Base-by-base conservation (phyloP, 2,329 filamentous ascomycete genomes). In the Botryotinia calthae region DNA sequence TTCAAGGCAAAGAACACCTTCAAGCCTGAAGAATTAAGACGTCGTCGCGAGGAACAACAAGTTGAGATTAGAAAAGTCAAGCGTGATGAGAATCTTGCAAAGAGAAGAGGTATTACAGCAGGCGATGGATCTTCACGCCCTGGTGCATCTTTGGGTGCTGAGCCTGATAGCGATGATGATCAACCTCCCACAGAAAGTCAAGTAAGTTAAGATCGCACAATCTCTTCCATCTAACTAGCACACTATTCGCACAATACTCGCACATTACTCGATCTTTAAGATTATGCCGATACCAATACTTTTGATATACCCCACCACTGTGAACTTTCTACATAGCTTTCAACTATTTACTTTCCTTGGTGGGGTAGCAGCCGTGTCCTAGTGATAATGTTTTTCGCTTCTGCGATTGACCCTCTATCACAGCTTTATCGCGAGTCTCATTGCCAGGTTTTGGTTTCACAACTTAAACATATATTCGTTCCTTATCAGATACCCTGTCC, bases 1-100 rank as follows among this genome's bases (percentile, higher is more conserved):
- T 99, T 97, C 91, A 99, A 99, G 92, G 96, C 96, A 72, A 98
- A 98, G 89, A 95, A 93, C 85, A 94, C 94, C 81, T 98, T 99
- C 89, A 98, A 98, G 90, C 95, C 95, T 80, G 96, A 99, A 84
- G 96, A 99, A 87, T 91, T 99, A 78, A 94, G 96, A 83, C 95
- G 96, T 81, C 96, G 96, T 82, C 96, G 96, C 82, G 96, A 99
- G 84, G 96, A 99, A 86, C 95, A 98, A 85, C 96, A 98, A 86
- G 96, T 99, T 78, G 96, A 99, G 87, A 99, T 99, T 82, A 92
- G 96, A 83, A 97, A 97, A 87, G 93, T 95, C 77, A 98, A 98
- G 90, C 91, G 96, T 82, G 96, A 99, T 86, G 96, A 99, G 87
- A 98, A 98, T 86, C 86, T 99, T 82, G 96, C 96, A 84, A 99